Conservation (phyloP, 306 rosid species). For the Alnus glutinosa region DNA sequence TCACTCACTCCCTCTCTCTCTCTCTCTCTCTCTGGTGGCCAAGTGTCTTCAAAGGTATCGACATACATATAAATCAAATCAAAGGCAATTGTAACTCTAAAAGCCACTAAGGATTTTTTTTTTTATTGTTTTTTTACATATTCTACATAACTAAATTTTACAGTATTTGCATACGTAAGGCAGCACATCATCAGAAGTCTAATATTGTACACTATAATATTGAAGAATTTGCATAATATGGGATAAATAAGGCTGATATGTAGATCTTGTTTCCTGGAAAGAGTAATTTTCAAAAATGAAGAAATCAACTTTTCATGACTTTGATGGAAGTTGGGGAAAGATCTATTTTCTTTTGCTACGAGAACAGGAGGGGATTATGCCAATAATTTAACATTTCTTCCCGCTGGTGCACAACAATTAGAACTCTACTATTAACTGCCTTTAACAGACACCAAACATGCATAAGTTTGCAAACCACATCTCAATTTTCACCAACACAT, state of each 20-base stretch:
- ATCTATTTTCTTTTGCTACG: neutral
- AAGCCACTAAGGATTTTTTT: no score
- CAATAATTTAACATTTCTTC: neutral
- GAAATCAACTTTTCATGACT: neutral
- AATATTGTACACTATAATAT: neutral
- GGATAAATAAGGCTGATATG: neutral
- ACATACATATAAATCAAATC: neutral
- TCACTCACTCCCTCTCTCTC: no score
- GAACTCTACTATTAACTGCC: neutral
- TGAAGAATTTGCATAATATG: neutral
- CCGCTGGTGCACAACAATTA: neutral
- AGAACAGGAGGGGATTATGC: neutral
- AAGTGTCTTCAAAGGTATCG: neutral
- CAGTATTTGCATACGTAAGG: neutral
- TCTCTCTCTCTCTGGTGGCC: no score
- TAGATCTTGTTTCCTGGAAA: no score
- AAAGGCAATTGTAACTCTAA: neutral
- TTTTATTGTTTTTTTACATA: neutral
- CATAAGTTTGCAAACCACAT: neutral
- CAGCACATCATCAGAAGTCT: neutral
- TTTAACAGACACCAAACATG: neutral
- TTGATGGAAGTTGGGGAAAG: neutral
- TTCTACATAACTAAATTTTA: neutral
- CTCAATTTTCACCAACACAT: neutral
- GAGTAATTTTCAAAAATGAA: no score